phyloP scores from a whole-genome alignment of 2,329 filamentous ascomycete species.

The Pseudocercospora fijiensis region DNA sequence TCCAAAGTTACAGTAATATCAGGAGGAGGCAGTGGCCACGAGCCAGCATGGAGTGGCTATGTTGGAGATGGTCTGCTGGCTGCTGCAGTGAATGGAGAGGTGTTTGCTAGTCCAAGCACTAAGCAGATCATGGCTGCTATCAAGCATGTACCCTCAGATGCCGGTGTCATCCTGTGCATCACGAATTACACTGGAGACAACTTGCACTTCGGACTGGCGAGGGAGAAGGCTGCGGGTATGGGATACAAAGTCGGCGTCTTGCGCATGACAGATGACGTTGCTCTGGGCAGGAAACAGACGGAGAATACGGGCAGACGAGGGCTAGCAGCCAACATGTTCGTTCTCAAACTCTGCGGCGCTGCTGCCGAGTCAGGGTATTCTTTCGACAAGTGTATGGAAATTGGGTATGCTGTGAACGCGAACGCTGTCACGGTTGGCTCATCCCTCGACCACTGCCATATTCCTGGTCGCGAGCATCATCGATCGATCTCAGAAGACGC shows the following conservation, averaged over 20 bases:
- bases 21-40: slow-evolving; percentile 50
- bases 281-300: slow-evolving; percentile 50
- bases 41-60: slow-evolving; percentile 52
- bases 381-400: slow-evolving; percentile 48
- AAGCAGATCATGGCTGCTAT: slow-evolving; percentile 54
- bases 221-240: slow-evolving; percentile 48
- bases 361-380: slow-evolving; percentile 47
- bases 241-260: slow-evolving; percentile 50
- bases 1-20: slow-evolving; percentile 49
- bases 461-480: slow-evolving; percentile 53
- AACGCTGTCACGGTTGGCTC: slow-evolving; percentile 53
- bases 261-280: slow-evolving; percentile 52
- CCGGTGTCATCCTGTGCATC: slow-evolving; percentile 50
- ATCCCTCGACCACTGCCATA: slow-evolving; percentile 54
- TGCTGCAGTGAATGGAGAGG: slow-evolving; percentile 50
- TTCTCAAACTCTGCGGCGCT: slow-evolving; percentile 49
- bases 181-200: slow-evolving; percentile 54
- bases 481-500: slow-evolving; percentile 41
- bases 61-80: slow-evolving; percentile 52
- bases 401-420: slow-evolving; percentile 47
- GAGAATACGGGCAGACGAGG: slow-evolving; percentile 52
- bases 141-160: slow-evolving; percentile 46
- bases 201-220: slow-evolving; percentile 51
- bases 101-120: slow-evolving; percentile 50
- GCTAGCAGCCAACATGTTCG: slow-evolving; percentile 51